Evolutionary conservation across 2,329 filamentous ascomycete genomes (phyloP), one percentile per base, ranked within the genome.

Genomic region (Hypoxylon rubiginosum): DNA sequence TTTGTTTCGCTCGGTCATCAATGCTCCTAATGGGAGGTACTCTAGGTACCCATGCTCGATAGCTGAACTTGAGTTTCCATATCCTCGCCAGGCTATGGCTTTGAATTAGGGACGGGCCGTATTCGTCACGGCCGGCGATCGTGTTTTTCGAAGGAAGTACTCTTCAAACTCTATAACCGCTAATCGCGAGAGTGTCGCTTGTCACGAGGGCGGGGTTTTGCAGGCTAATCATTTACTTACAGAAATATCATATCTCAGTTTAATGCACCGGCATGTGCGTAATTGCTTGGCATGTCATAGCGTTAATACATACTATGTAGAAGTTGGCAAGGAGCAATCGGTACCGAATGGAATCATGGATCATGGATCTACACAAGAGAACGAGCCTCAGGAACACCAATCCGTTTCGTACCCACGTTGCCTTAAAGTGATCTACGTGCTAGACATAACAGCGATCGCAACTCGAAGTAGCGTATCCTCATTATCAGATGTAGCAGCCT

Each of bases 361-460:
- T 52, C 30, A 17, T 39, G 30, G 30, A 30, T 30, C 13, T 50
- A 30, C 26, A n/a, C 13, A 4, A 28, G 21, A 19, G 34, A 53
- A 26, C 50, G 13, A 53, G 50, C 34, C 19, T 26, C 32, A 52
- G 50, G 32, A 51, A 41, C 19, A 26, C n/a, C 11, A 11, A 39
- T 28, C 21, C 4, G 50, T 41, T 53, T 41, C 28, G 50, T 28
- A 26, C 13, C 26, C 5, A 17, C 11, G 30, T 24, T 52, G 49
- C 30, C 49, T 13, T 13, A 34, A 50, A 10, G 15, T 28, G 15
- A 32, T 32, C 26, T 50, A 13, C 21, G 9, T 21, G 21, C 48
- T 21, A 28, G 34, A 8, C 21, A 26, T 15, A 15, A 19, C 19
- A 21, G 5, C 2, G 11, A 17, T 15, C 36, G 36, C 11, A 17